These are phyloP conservation scores for Akanthomyces lecanii DNA, from an alignment of 2,329 filamentous ascomycete genomes.

Conservation along the genomic window DNA sequence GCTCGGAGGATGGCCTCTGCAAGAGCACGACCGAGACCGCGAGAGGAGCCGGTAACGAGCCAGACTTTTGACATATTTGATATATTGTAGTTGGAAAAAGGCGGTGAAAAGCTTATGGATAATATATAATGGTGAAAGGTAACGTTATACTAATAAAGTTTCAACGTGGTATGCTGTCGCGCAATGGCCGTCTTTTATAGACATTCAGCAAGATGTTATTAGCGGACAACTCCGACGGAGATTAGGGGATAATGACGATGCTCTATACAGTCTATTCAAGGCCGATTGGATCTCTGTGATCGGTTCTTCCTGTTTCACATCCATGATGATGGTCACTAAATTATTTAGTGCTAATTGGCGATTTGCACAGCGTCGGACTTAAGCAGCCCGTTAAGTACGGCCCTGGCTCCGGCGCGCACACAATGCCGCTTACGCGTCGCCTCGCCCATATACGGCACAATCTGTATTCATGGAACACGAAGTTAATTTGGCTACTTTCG, in stretches of 20 bases:
- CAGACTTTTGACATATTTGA: slow-evolving; percentile 33
- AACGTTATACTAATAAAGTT: neutral
- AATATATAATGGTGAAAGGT: neutral
- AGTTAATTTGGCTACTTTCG: neutral
- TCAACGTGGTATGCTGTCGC: too few species aligned
- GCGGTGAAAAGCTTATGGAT: too few species aligned
- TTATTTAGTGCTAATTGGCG: neutral
- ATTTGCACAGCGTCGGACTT: neutral
- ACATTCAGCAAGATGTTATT: neutral
- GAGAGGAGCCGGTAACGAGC: slow-evolving; percentile 46
- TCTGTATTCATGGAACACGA: neutral
- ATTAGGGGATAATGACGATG: neutral
- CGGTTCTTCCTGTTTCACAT: neutral
- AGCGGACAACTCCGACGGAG: neutral
- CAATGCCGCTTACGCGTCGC: neutral
- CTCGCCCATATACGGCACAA: neutral
- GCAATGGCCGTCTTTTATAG: neutral
- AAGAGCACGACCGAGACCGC: slow-evolving; percentile 44
- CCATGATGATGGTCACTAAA: neutral
- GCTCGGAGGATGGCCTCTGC: slow-evolving; percentile 32
- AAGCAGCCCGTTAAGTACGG: neutral
- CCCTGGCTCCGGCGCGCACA: neutral
- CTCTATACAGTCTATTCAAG: neutral
- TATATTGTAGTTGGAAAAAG: neutral
- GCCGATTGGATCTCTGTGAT: neutral